Evolutionary conservation across 2,329 filamentous ascomycete species (phyloP).

Genomic region (Seiridium unicorne): DNA sequence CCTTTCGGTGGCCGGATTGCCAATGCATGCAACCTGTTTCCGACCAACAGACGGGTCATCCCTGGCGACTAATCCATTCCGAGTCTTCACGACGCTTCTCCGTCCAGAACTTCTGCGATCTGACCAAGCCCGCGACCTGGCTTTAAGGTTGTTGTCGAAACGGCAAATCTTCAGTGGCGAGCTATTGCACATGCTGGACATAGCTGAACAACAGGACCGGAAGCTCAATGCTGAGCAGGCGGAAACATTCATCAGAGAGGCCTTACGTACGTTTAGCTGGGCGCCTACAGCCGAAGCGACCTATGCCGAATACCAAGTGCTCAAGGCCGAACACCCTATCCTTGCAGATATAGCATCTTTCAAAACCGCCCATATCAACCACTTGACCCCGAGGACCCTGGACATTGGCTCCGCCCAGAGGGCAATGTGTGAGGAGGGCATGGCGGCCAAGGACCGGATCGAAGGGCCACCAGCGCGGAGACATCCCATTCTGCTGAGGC

Average conservation of each 20-base stretch:
- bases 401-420: constrained; percentile 44
- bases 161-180: constrained; percentile 40
- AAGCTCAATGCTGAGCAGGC: constrained; percentile 28
- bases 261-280: constrained; percentile 48
- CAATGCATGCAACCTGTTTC: constrained; percentile 52
- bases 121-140: constrained; percentile 27
- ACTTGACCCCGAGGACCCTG: constrained; percentile 49
- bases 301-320: constrained; percentile 36
- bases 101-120: constrained; percentile 38
- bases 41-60: constrained; percentile 34
- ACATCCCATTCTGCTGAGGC: constrained; percentile 46
- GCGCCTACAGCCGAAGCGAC: constrained; percentile 37
- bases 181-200: constrained; percentile 34
- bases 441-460: constrained; percentile 46
- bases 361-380: constrained; percentile 48
- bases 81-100: constrained; percentile 38
- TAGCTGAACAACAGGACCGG: constrained; percentile 26
- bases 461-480: constrained; percentile 46
- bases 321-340: constrained; percentile 43
- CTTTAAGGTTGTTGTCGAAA: constrained; percentile 28
- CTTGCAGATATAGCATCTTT: constrained; percentile 35
- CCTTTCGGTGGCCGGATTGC: constrained; percentile 42
- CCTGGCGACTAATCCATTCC: constrained; percentile 42
- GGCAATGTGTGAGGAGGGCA: constrained; percentile 36
- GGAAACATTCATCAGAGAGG: constrained; percentile 38